Conservation (phyloP, 495 filamentous ascomycete genomes). For the Amphirosellinia nigrospora region DNA sequence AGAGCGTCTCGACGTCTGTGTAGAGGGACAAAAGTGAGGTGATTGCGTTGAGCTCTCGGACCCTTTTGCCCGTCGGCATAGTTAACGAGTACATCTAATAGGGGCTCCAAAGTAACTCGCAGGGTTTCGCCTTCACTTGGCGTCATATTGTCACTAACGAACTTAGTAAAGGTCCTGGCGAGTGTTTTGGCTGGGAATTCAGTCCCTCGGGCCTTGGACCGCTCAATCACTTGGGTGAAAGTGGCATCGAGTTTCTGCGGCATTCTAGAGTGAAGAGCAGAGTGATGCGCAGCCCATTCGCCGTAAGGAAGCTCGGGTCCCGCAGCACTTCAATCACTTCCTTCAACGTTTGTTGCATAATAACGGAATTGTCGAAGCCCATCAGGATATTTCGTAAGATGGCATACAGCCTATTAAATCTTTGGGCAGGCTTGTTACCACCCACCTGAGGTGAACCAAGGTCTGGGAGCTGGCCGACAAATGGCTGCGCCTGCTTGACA, state of each 20-base stretch:
- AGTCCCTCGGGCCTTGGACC: slow-evolving; percentile 70
- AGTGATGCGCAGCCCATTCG: slow-evolving; percentile 94
- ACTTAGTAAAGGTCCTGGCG: slow-evolving; percentile 79
- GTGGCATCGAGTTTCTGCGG: slow-evolving; percentile 85
- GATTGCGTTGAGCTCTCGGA: slow-evolving; percentile 86
- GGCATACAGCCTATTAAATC: slow-evolving; percentile 75
- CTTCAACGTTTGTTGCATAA: slow-evolving; percentile 88
- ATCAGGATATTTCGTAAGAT: slow-evolving; percentile 88
- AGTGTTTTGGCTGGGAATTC: slow-evolving; percentile 96
- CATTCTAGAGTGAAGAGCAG: slow-evolving; percentile 94
- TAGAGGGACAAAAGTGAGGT: slow-evolving; percentile 78
- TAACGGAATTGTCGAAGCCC: slow-evolving; percentile 96
- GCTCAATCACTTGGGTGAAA: slow-evolving; percentile 84
- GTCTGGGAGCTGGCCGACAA: slow-evolving; percentile 88
- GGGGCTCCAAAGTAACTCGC: slow-evolving; percentile 74
- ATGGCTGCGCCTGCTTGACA: slow-evolving; percentile 97
- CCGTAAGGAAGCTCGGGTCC: slow-evolving; percentile 90
- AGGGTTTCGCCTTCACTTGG: slow-evolving; percentile 68
- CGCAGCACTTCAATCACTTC: slow-evolving; percentile 89
- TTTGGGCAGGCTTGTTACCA: slow-evolving; percentile 91
- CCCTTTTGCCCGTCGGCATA: slow-evolving; percentile 90
- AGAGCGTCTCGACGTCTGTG: slow-evolving; percentile 80
- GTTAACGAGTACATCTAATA: slow-evolving; percentile 78
- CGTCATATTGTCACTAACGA: slow-evolving; percentile 84
- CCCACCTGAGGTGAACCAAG: slow-evolving; percentile 84